Percentiles rank a stretch among this genome's conserved stretches.
These are phyloP conservation scores for Suillus subaureus DNA, from an alignment of 768 basidiomycete species.

Conservation along the genomic window DNA sequence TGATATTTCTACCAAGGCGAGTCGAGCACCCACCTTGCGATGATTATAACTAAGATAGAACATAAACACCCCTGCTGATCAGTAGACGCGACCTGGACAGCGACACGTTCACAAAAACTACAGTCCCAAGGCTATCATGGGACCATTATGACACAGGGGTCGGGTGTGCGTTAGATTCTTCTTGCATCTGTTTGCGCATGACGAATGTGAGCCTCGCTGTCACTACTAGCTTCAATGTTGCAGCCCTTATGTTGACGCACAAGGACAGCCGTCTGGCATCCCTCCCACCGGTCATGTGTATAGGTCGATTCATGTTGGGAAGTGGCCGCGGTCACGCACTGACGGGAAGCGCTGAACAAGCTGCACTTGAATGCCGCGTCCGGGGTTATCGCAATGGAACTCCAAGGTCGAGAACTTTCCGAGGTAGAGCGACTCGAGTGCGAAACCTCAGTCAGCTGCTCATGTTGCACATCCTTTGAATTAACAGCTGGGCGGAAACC, in stretches of 20 bases:
- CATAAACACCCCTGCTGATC: not conserved
- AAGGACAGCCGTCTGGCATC: not conserved
- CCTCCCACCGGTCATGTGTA: not conserved
- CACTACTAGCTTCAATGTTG: not conserved
- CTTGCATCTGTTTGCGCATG: not conserved
- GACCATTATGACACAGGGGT: not conserved
- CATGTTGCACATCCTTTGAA: not conserved
- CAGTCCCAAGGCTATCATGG: not conserved
- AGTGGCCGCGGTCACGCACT: not conserved
- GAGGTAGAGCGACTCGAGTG: too few species aligned
- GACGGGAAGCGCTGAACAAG: not conserved
- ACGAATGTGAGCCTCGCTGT: not conserved
- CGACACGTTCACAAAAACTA: not conserved
- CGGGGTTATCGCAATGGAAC: not conserved
- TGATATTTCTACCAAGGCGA: not conserved
- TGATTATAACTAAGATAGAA: not conserved
- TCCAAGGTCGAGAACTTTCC: not conserved
- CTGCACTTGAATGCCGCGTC: not conserved
- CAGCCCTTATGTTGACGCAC: not conserved
- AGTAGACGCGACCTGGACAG: not conserved
- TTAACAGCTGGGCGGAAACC: not conserved
- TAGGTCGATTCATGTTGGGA: not conserved
- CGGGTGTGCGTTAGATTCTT: not conserved
- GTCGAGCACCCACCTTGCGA: not conserved
- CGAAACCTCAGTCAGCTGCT: not conserved